Evolutionary conservation across 306 rosid species (phyloP).

Genomic region (Quercus mongolica): DNA sequence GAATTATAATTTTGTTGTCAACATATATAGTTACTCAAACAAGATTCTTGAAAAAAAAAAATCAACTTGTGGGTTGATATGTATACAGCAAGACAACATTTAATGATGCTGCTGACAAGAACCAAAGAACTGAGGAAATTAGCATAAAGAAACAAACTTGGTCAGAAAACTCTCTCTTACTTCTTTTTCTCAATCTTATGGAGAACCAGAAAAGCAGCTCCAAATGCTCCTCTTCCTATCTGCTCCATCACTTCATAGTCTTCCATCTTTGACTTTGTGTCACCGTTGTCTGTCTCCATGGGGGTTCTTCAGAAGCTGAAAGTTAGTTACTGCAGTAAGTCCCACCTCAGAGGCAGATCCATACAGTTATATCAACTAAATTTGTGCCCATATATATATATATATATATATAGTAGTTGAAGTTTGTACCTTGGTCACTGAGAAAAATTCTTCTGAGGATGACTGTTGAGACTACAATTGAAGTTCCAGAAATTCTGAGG

Average conservation of each 20-base stretch:
- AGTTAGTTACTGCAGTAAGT: conserved; percentile 20
- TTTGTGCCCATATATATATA: too few species aligned
- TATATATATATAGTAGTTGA: background rate
- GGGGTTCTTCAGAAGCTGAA: conserved; percentile 42
- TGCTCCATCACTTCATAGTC: conserved; percentile 75
- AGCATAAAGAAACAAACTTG: background rate
- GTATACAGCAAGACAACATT: background rate
- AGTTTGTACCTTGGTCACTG: conserved; percentile 22
- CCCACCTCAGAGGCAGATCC: conserved; percentile 32
- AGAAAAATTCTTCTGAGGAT: conserved; percentile 18
- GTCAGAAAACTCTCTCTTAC: conserved; percentile 30
- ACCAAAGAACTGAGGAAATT: background rate
- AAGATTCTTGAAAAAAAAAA: background rate
- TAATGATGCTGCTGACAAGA: background rate
- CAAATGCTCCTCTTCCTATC: conserved; percentile 86
- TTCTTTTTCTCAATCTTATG: conserved; percentile 65
- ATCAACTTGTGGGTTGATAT: background rate
- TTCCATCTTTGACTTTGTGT: conserved; percentile 61
- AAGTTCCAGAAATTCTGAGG: conserved; percentile 37
- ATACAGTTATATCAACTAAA: too few species aligned
- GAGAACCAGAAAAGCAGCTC: conserved; percentile 76
- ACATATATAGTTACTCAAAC: too few species aligned
- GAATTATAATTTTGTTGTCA: background rate
- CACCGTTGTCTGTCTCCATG: conserved; percentile 63
- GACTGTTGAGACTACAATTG: conserved; percentile 16